phyloP scores from a whole-genome alignment of 2,329 filamentous ascomycete species.

The Xylaria digitata region DNA sequence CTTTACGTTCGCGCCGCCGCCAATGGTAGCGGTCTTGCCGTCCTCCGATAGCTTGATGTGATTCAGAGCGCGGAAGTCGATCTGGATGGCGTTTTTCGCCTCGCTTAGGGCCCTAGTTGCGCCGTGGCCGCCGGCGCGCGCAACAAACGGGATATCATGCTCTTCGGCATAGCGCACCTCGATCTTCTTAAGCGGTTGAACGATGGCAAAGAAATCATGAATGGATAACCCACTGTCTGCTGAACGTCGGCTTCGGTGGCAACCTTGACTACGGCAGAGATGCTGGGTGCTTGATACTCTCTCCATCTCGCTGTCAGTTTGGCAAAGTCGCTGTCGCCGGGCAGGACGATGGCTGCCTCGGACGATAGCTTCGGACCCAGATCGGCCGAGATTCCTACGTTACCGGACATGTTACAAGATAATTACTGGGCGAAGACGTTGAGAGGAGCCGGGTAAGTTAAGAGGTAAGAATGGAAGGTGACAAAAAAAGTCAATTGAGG shows the following conservation, averaged over 20 bases:
- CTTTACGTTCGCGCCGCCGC: conserved; percentile 48
- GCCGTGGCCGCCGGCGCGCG: conserved; percentile 42
- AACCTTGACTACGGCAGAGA: conserved; percentile 40
- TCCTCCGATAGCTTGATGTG: conserved; percentile 45
- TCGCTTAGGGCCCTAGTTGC: conserved; percentile 32
- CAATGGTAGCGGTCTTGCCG: conserved; percentile 48
- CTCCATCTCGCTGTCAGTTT: conserved; percentile 23
- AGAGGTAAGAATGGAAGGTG: no score
- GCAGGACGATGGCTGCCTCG: no score
- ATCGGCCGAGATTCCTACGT: no score
- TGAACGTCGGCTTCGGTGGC: conserved; percentile 40
- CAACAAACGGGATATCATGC: conserved; percentile 39
- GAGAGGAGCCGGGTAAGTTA: no score
- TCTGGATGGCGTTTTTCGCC: conserved; percentile 39
- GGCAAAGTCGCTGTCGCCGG: no score
- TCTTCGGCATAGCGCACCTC: conserved; percentile 40
- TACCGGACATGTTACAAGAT: no score
- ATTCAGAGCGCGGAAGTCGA: conserved; percentile 44
- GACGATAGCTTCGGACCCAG: no score
- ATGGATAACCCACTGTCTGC: conserved; percentile 33
- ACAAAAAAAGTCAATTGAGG: no score
- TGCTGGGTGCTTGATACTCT: conserved; percentile 32
- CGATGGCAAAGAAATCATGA: neutral
- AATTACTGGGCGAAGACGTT: no score
- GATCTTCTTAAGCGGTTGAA: neutral